These are phyloP conservation scores for Pyrus communis DNA, from an alignment of 306 rosid genomes.

Conservation along the genomic window DNA sequence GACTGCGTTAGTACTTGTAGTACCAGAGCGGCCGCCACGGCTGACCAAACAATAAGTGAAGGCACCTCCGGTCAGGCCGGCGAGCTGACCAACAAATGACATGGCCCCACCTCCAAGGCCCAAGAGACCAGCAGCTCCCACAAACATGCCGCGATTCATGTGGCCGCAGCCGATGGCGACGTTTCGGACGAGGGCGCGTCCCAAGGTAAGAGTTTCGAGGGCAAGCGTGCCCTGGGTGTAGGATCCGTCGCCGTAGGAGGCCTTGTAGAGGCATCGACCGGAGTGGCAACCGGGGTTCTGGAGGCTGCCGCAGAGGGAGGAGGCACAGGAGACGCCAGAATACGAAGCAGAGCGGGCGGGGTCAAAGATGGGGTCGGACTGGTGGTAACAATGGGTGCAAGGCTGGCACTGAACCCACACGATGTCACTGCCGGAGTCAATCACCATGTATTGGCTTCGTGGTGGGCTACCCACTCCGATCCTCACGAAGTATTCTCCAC, in stretches of 20 bases:
- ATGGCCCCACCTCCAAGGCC: slow-evolving; percentile 87
- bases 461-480: slow-evolving; percentile 84
- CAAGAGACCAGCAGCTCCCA: slow-evolving; percentile 76
- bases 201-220: slow-evolving; percentile 65
- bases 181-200: slow-evolving; percentile 41
- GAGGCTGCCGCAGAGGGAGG: slow-evolving; percentile 55
- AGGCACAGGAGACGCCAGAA: slow-evolving; percentile 54
- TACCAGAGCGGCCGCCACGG: slow-evolving; percentile 22
- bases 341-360: slow-evolving; percentile 66
- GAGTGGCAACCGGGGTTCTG: slow-evolving; percentile 50
- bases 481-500: slow-evolving; percentile 77
- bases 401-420: slow-evolving; percentile 93
- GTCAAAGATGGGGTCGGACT: slow-evolving; percentile 77
- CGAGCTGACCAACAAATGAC: slow-evolving; percentile 80
- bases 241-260: slow-evolving; percentile 80
- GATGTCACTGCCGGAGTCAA: slow-evolving; percentile 83
- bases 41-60: slow-evolving; percentile 68
- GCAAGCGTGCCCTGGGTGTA: slow-evolving; percentile 78
- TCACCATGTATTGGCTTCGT: slow-evolving; percentile 59
- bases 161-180: slow-evolving; percentile 93
- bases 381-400: slow-evolving; percentile 66
- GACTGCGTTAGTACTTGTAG: background rate
- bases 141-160: slow-evolving; percentile 76
- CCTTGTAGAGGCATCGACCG: slow-evolving; percentile 66
- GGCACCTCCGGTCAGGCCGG: slow-evolving; percentile 68